Evolutionary conservation across 192 early-diverging fungal genomes (phyloP).

Genomic region (Cetraspora pellucida): DNA sequence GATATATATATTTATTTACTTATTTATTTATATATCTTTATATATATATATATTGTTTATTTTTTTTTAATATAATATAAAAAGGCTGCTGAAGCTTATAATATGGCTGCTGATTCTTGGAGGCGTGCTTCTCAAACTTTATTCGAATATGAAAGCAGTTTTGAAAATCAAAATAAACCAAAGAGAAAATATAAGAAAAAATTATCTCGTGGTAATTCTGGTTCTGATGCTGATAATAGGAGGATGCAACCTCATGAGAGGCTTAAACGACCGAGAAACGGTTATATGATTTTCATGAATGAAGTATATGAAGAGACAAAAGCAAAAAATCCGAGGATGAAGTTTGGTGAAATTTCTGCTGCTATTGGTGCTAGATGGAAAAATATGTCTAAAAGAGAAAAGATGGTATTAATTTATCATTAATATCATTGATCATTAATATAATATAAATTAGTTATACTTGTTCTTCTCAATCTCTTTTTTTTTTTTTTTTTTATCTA

Average conservation of each 20-base stretch:
- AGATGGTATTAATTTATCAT: not conserved
- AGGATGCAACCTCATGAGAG: not conserved
- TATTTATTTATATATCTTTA: too few relatives aligned
- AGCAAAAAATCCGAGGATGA: not conserved
- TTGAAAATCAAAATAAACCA: not conserved
- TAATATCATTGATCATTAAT: not conserved
- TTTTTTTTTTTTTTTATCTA: not conserved
- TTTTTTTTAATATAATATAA: too few relatives aligned
- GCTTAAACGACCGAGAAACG: conserved; percentile 14
- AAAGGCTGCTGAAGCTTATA: not conserved
- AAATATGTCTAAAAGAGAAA: not conserved
- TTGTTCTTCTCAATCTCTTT: not conserved
- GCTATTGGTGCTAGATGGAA: conserved; percentile 3
- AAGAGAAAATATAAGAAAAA: not conserved
- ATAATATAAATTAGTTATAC: too few relatives aligned
- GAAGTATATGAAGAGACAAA: conserved; percentile 10
- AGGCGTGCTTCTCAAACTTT: too few relatives aligned
- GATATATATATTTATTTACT: too few relatives aligned
- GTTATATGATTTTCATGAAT: conserved; percentile 23
- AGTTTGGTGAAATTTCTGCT: conserved; percentile 1
- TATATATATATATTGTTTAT: too few relatives aligned
- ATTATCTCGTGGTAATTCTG: not conserved
- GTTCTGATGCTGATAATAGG: not conserved
- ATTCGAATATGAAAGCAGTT: not conserved
- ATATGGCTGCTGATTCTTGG: too few relatives aligned